These are phyloP conservation scores for Podila epicladia DNA, from an alignment of 192 early-diverging fungal species.

Conservation along the genomic window DNA sequence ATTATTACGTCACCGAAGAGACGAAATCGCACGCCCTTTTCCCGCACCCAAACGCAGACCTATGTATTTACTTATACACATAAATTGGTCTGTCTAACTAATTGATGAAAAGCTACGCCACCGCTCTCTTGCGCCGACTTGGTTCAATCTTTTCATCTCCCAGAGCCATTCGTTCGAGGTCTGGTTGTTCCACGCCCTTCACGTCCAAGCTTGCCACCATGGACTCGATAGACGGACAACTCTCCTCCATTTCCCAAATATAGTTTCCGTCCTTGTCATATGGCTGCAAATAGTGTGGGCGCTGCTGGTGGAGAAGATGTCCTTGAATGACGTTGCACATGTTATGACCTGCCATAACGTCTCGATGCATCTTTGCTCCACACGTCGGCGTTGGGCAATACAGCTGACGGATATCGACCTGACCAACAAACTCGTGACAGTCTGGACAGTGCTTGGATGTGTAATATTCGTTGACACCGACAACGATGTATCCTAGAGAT, in stretches of 20 bases:
- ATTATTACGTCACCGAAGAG: too few species aligned
- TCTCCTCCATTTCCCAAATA: constrained; percentile 6
- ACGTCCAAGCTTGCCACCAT: not conserved
- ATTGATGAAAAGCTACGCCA: constrained; percentile 3
- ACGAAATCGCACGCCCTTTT: not conserved
- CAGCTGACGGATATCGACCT: constrained; percentile 5
- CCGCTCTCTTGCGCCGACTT: constrained; percentile 7
- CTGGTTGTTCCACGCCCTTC: constrained; percentile 4
- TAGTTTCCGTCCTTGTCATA: constrained; percentile 6
- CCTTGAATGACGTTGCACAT: not conserved
- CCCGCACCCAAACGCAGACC: too few species aligned
- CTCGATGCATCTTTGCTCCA: not conserved
- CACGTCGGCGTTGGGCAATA: not conserved
- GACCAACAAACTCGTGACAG: constrained; percentile 8
- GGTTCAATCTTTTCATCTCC: not conserved
- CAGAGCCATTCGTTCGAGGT: not conserved
- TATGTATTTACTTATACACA: too few species aligned
- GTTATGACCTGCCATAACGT: constrained; percentile 5
- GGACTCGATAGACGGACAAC: not conserved
- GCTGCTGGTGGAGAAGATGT: constrained; percentile 5
- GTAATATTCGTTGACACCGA: constrained; percentile 19
- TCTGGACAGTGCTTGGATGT: constrained; percentile 5
- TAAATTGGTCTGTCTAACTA: constrained; percentile 5
- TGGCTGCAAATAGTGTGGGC: constrained; percentile 8
- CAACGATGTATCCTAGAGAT: constrained; percentile 4